Evolutionary conservation across 2,329 filamentous ascomycete genomes (phyloP).

Genomic region (Fusarium armeniacum): DNA sequence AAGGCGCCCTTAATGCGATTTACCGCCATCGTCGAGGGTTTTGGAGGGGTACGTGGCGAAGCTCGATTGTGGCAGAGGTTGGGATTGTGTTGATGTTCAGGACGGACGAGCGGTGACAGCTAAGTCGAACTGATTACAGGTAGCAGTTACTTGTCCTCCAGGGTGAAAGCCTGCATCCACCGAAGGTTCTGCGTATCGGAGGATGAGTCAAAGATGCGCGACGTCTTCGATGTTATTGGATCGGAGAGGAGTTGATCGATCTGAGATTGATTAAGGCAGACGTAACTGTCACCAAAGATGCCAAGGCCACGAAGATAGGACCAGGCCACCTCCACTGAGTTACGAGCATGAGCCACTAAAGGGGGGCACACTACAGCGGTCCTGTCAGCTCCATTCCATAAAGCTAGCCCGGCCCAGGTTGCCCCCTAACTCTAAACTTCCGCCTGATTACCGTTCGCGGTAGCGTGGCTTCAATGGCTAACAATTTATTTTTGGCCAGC

Average conservation of each 20-base stretch:
- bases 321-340: slow-evolving; percentile 32
- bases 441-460: slow-evolving; percentile 47
- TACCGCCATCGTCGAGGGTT: slow-evolving; percentile 79
- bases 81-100: slow-evolving; percentile 8
- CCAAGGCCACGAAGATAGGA: slow-evolving; percentile 47
- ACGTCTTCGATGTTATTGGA: slow-evolving; percentile 32
- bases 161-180: slow-evolving; percentile 40
- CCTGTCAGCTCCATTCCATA: slow-evolving; percentile 19
- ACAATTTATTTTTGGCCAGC: slow-evolving; percentile 45
- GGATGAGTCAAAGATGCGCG: slow-evolving; percentile 24
- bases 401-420: slow-evolving; percentile 16
- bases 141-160: slow-evolving; percentile 31
- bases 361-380: slow-evolving; percentile 22
- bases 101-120: slow-evolving; percentile 45
- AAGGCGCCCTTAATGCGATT: slow-evolving; percentile 97
- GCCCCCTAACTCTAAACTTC: slow-evolving; percentile 43
- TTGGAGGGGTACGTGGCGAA: slow-evolving; percentile 47
- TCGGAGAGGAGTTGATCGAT: slow-evolving; percentile 37
- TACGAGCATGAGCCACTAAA: slow-evolving; percentile 17
- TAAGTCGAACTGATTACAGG: slow-evolving; percentile 33
- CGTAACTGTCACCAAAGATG: slow-evolving; percentile 44
- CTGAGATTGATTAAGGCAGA: slow-evolving; percentile 40
- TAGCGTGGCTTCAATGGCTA: slow-evolving; percentile 45
- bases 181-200: slow-evolving; percentile 28
- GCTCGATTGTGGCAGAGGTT: slow-evolving; percentile 14